These are phyloP conservation scores for Saussurea involucrata DNA, from an alignment of 129 eudicot species.

Conservation along the genomic window DNA sequence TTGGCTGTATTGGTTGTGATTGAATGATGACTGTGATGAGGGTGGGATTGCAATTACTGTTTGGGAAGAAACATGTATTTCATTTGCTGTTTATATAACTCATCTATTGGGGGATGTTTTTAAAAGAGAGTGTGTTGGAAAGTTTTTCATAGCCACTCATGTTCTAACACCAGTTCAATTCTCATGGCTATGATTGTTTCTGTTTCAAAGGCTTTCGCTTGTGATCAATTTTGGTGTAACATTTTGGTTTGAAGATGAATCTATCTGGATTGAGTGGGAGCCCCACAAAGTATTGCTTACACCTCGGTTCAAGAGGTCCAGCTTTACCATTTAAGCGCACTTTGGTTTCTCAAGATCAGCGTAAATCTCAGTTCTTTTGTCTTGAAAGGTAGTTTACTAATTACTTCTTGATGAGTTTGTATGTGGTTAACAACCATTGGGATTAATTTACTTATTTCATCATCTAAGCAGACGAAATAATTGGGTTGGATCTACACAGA, in stretches of 20 bases:
- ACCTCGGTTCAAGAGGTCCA: slow-evolving; percentile 34
- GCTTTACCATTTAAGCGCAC: slow-evolving; percentile 34
- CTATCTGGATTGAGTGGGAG: slow-evolving; percentile 63
- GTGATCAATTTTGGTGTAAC: slow-evolving; percentile 15
- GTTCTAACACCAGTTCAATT: background rate
- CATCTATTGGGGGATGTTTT: background rate
- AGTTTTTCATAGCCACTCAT: background rate
- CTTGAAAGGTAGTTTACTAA: slow-evolving; percentile 39
- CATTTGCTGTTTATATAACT: background rate
- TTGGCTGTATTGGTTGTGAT: background rate
- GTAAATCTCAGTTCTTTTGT: slow-evolving; percentile 19
- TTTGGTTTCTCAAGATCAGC: slow-evolving; percentile 25
- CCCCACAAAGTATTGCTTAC: slow-evolving; percentile 50
- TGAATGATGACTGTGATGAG: background rate
- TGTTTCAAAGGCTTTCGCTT: slow-evolving; percentile 21
- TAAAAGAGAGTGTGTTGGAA: background rate
- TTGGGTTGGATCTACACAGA: slow-evolving; percentile 41
- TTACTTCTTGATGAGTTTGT: slow-evolving; percentile 8
- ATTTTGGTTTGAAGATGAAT: slow-evolving; percentile 34
- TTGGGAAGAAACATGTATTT: slow-evolving; percentile 2
- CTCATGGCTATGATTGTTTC: background rate
- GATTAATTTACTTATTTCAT: slow-evolving; percentile 5
- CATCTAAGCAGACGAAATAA: slow-evolving; percentile 45
- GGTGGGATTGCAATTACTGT: background rate
- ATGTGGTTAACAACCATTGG: slow-evolving; percentile 4